Conservation (phyloP, 768 basidiomycete genomes). For the Kwoniella heveanensis region DNA sequence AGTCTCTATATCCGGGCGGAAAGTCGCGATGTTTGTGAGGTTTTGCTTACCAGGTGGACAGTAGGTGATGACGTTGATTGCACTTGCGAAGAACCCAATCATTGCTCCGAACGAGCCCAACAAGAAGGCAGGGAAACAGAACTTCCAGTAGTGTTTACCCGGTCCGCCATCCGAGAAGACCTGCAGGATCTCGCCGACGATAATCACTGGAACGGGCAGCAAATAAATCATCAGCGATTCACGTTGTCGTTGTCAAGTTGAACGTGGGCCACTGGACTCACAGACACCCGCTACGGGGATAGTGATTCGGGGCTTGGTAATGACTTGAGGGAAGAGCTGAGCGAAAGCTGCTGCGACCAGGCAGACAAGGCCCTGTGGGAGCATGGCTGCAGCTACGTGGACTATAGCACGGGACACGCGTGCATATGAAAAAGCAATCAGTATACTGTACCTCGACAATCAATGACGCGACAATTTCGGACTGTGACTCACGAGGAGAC, state of each 20-base stretch:
- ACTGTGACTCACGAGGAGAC: slow-evolving; percentile 34
- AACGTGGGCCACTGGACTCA: slow-evolving; percentile 33
- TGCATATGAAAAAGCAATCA: no score
- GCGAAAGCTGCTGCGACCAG: slow-evolving; percentile 34
- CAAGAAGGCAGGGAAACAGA: slow-evolving; percentile 45
- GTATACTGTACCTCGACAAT: no score
- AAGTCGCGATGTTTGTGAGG: no score
- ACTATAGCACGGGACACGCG: slow-evolving; percentile 19
- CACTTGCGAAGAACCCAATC: slow-evolving; percentile 29
- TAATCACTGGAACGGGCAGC: no score
- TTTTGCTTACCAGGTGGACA: slow-evolving; percentile 35
- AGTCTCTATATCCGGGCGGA: no score
- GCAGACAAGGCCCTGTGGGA: slow-evolving; percentile 46
- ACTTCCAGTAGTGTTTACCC: slow-evolving; percentile 52
- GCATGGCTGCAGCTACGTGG: slow-evolving; percentile 45
- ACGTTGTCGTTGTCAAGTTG: no score
- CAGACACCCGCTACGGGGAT: slow-evolving; percentile 38
- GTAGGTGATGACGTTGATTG: slow-evolving; percentile 43
- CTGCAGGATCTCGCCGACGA: slow-evolving; percentile 37
- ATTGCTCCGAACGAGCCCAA: slow-evolving; percentile 44
- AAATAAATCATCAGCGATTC: no score
- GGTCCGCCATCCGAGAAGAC: slow-evolving; percentile 47
- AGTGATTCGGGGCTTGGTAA: slow-evolving; percentile 37
- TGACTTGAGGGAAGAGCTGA: slow-evolving; percentile 37
- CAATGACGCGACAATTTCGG: no score